Percentiles rank a stretch among this genome's conserved stretches.
Conservation (phyloP, 148 eudicot species). For the Euryodendron excelsum region DNA sequence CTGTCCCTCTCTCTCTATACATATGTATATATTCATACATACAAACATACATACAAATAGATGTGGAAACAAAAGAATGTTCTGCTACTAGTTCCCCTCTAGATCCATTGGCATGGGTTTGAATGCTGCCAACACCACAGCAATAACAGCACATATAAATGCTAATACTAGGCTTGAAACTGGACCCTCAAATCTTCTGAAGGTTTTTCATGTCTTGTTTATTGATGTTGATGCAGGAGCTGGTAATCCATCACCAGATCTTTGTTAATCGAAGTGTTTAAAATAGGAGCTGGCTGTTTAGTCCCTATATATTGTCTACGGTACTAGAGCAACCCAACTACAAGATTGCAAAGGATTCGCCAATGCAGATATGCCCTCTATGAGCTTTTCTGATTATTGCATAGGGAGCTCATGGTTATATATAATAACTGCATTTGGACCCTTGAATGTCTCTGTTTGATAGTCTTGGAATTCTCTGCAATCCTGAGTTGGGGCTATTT, state of each 20-base stretch:
- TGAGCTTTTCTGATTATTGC: too few relatives aligned
- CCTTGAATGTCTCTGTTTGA: background rate
- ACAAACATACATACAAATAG: too few relatives aligned
- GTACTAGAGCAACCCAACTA: background rate
- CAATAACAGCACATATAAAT: constrained; percentile 39
- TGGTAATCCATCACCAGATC: constrained; percentile 57
- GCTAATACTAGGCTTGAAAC: constrained; percentile 37
- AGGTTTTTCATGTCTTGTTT: constrained; percentile 19
- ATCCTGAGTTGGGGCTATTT: background rate
- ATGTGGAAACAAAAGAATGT: too few relatives aligned
- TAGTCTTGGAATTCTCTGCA: background rate
- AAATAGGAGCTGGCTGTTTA: background rate
- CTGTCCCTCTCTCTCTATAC: too few relatives aligned
- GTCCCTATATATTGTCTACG: background rate
- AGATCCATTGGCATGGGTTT: constrained; percentile 47
- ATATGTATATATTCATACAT: too few relatives aligned
- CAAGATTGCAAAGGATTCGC: background rate
- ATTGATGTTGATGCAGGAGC: constrained; percentile 28
- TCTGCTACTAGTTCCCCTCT: constrained; percentile 30
- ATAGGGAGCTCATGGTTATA: too few relatives aligned
- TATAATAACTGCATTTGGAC: background rate
- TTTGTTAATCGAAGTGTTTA: background rate
- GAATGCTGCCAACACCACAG: constrained; percentile 73
- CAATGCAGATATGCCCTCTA: background rate
- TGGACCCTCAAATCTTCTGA: constrained; percentile 46